phyloP scores from a whole-genome alignment of 108 stramenopile genomes.

The Discostella pseudostelligera region DNA sequence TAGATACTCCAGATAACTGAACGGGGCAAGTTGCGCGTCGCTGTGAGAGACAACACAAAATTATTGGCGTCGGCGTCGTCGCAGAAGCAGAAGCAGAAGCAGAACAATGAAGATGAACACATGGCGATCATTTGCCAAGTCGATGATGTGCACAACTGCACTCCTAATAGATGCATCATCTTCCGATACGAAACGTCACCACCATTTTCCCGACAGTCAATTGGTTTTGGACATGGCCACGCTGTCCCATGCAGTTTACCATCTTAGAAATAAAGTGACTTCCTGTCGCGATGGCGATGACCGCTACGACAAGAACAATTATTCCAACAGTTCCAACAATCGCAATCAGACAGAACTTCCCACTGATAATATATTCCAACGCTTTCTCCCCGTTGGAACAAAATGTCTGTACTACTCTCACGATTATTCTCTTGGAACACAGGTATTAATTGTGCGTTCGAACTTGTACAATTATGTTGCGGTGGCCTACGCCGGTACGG shows the following conservation, averaged over 20 bases:
- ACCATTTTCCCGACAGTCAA: constrained; percentile 32
- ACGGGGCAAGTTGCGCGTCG: too few species aligned
- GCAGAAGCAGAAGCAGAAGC: too few species aligned
- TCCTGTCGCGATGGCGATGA: constrained; percentile 24
- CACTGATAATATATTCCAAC: too few species aligned
- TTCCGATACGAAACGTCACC: not conserved
- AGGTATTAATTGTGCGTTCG: constrained; percentile 58
- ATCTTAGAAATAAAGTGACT: constrained; percentile 26
- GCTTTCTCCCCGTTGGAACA: constrained; percentile 34
- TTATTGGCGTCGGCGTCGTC: too few species aligned
- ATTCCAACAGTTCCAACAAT: not conserved
- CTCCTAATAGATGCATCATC: not conserved
- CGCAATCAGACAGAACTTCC: not conserved
- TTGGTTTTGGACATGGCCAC: constrained; percentile 38
- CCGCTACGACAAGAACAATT: not conserved
- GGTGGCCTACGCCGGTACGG: constrained; percentile 82
- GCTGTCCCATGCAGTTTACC: constrained; percentile 38
- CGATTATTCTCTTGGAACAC: constrained; percentile 60
- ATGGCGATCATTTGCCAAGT: not conserved
- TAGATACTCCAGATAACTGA: too few species aligned
- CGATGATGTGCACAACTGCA: not conserved
- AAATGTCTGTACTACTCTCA: constrained; percentile 72
- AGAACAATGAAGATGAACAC: not conserved
- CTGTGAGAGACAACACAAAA: too few species aligned
- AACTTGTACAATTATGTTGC: constrained; percentile 56